Evolutionary conservation across 140 eudicot genomes (phyloP).

Genomic region (Bidens hawaiensis): DNA sequence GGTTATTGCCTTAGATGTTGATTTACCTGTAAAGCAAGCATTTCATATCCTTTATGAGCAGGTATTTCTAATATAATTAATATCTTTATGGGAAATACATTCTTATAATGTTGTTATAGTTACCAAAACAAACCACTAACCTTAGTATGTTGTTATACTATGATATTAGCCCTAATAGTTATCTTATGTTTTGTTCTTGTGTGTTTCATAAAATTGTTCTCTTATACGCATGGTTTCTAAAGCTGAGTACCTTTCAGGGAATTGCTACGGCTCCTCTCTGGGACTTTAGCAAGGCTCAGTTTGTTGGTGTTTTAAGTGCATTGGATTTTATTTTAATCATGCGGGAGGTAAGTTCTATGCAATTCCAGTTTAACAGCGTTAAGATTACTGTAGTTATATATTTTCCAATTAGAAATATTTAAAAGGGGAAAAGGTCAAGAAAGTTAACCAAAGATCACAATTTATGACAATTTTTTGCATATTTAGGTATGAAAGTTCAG

Average conservation of each 20-base stretch:
- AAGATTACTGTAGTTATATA: constrained; percentile 10
- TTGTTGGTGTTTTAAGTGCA: constrained; percentile 91
- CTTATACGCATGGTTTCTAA: constrained; percentile 15
- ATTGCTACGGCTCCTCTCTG: constrained; percentile 83
- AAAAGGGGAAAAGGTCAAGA: background rate
- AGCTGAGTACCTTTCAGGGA: constrained; percentile 57
- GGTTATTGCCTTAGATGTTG: constrained; percentile 97
- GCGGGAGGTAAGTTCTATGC: constrained; percentile 71
- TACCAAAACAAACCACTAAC: background rate
- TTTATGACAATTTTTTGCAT: background rate
- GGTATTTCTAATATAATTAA: constrained; percentile 35
- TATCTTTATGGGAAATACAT: background rate
- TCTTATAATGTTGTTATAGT: background rate
- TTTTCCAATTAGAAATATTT: background rate
- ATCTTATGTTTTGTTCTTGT: constrained; percentile 11
- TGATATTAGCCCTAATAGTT: constrained; percentile 4
- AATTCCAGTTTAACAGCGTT: constrained; percentile 4
- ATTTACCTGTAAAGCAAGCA: constrained; percentile 96
- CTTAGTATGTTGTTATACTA: background rate
- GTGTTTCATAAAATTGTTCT: constrained; percentile 15
- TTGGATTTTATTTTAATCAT: constrained; percentile 89
- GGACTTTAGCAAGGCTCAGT: constrained; percentile 77
- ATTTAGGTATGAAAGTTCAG: background rate
- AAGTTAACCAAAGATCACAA: background rate
- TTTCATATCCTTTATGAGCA: constrained; percentile 96